Evolutionary conservation across 257 asterid species (phyloP), one percentile per base, ranked within the genome.

Genomic region (Salvia splendens): DNA sequence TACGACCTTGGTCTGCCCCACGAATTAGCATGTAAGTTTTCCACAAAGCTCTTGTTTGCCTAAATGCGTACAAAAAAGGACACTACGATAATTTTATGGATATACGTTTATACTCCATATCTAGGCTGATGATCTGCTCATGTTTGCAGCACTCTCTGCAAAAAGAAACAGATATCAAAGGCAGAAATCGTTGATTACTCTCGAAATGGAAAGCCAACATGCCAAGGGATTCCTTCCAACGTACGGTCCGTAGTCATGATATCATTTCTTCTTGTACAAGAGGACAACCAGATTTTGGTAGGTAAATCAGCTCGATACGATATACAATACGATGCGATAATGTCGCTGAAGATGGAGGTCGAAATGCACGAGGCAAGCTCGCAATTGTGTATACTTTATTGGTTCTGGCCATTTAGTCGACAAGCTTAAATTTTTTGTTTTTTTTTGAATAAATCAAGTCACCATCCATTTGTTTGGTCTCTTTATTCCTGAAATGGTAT

Each of bases 161-260:
- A 91, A 91, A 81, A 84, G 95, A 71, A 91, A 87, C 67, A 75
- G 88, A 79, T 94, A 94, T 32, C 96, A 91, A 6, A 74, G 99
- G 57, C 96, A 91, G 75, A 94, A 94, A 69, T 91, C 99, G 0
- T 71, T 91, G 85, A 85, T 87, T 96, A 55, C 86, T 51, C 95
- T 94, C 35, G 99, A 94, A 80, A 87, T 94, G 96, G 99, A 94
- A 80, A 91, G 96, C 85, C 99, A 91, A 61, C 99, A 91, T 48
- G 97, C 99, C 49, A 94, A 94, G 83, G 96, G 97, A 80, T 87
- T 82, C 61, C 78, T 87, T 51, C 91, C 89, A 12, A 75, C 86
- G 5, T 82, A 87, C 74, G 79, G 47, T 54, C 48, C 47, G n/a
- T 61, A 73, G 8, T 68, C 67, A 73, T 45, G 7, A 14, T 5